A percentile compares a stretch with the other conserved stretches of the same genome.
Conservation (phyloP, 1,284 basidiomycete species). For the Trichosporon faecale region DNA sequence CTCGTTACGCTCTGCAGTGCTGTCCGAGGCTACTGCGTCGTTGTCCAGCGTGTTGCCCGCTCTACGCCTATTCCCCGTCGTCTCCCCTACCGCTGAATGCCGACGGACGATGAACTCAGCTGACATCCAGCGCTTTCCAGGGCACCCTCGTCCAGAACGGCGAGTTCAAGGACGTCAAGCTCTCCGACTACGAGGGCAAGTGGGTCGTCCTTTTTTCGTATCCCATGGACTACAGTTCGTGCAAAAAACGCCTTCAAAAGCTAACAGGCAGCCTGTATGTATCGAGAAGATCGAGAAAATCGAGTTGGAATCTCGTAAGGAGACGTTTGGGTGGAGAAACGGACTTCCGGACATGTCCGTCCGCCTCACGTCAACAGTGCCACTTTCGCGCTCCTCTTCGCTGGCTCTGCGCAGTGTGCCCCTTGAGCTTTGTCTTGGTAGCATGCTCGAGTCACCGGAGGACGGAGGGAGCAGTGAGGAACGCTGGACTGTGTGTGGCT, state of each 20-base stretch:
- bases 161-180: constrained; percentile 68
- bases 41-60: no score
- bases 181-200: constrained; percentile 72
- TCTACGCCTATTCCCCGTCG: no score
- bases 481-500: no score
- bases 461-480: no score
- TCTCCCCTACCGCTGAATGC: no score
- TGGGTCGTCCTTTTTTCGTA: constrained; percentile 82
- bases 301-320: neutral
- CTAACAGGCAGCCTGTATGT: neutral
- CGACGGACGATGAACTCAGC: no score
- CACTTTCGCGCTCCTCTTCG: neutral
- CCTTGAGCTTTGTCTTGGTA: neutral
- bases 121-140: constrained; percentile 57
- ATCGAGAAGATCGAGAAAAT: neutral
- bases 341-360: neutral
- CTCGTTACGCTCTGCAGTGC: neutral
- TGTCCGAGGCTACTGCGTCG: no score
- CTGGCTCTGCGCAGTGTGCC: neutral
- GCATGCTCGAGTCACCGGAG: neutral
- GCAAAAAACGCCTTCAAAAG: neutral
- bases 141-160: constrained; percentile 72
- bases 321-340: neutral
- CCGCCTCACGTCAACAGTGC: neutral
- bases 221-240: constrained; percentile 58